Percentiles rank a stretch among this genome's conserved stretches.
These are phyloP conservation scores for Sanguinoderma infundibulare DNA, from an alignment of 1,284 basidiomycete species.

Conservation along the genomic window DNA sequence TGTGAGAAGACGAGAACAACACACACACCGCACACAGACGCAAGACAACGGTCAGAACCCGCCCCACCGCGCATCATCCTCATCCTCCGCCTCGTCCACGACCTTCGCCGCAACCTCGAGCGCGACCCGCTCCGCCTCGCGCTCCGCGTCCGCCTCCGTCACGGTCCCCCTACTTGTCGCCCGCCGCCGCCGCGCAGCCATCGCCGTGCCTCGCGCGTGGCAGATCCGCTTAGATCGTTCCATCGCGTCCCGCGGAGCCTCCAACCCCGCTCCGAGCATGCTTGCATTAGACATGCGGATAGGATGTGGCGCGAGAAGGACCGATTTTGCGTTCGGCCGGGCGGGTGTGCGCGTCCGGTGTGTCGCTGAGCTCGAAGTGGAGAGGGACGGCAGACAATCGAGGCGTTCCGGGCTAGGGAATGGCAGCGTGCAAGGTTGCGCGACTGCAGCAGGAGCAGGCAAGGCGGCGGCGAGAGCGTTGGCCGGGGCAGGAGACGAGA, in stretches of 20 bases:
- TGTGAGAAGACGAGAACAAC: not conserved
- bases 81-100: not conserved
- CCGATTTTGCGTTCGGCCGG: not conserved
- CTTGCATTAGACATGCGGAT: too few relatives aligned
- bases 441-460: not conserved
- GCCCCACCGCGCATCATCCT: too few relatives aligned
- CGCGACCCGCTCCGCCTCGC: not conserved
- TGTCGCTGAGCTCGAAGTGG: too few relatives aligned
- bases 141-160: not conserved
- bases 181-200: too few relatives aligned
- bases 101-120: not conserved
- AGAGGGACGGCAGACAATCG: too few relatives aligned
- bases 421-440: not conserved
- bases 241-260: not conserved
- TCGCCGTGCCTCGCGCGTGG: too few relatives aligned
- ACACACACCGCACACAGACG: not conserved
- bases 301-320: not conserved
- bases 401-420: not conserved
- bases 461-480: not conserved
- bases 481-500: not conserved
- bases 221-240: not conserved
- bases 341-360: not conserved
- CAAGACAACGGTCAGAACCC: not conserved
- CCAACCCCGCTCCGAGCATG: too few relatives aligned
- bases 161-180: not conserved